Conservation (phyloP, 2,329 filamentous ascomycete species). For the Raffaelea ambrosiae region DNA sequence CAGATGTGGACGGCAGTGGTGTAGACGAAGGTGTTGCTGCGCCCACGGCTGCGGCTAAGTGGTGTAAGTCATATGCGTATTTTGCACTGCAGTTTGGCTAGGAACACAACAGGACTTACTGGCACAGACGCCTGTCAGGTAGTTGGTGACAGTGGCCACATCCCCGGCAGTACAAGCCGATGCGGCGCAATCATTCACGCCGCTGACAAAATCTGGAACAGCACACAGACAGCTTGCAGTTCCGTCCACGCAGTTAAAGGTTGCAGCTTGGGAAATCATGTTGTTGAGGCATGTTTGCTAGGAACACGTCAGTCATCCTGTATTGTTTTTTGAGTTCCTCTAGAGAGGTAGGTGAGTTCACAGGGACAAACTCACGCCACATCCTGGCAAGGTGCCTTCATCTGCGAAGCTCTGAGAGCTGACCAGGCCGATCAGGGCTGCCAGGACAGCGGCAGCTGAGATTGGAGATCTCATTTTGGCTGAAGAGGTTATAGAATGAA, state of each 20-base stretch:
- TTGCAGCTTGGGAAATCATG: constrained; percentile 5
- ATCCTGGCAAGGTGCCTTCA: constrained; percentile 10
- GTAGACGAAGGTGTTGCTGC: not conserved
- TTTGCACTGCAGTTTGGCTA: not conserved
- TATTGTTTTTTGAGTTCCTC: no score
- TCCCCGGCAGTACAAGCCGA: constrained; percentile 11
- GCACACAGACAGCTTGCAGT: constrained; percentile 13
- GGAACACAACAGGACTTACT: constrained; percentile 14
- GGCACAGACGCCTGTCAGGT: constrained; percentile 12
- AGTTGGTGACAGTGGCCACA: constrained; percentile 10
- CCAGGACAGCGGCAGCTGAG: constrained; percentile 4
- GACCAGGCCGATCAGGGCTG: constrained; percentile 2
- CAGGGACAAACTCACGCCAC: constrained; percentile 10
- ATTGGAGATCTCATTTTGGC: constrained; percentile 7
- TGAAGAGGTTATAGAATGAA: no score
- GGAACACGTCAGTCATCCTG: not conserved
- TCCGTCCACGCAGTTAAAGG: constrained; percentile 9
- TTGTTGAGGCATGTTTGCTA: constrained; percentile 15
- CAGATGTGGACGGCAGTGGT: not conserved
- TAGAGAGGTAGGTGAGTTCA: not conserved
- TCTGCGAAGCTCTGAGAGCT: constrained; percentile 7
- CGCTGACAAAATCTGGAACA: constrained; percentile 10
- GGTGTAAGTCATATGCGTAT: not conserved
- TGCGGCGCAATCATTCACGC: constrained; percentile 13
- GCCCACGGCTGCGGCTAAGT: not conserved